Conservation (phyloP, 148 eudicot species). For the Rhododendron ferrugineum region DNA sequence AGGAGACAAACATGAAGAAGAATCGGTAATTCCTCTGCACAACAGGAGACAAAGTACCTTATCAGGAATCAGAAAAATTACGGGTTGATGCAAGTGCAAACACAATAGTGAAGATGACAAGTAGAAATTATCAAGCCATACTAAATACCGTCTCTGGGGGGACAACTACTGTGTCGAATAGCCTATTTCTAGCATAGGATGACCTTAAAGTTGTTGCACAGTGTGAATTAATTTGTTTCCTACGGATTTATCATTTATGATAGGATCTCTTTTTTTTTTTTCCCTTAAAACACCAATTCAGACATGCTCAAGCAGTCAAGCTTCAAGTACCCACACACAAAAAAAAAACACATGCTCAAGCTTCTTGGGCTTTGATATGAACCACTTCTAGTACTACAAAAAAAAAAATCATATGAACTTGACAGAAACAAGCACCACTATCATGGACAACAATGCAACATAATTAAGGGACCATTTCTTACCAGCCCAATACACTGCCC, state of each 20-base stretch:
- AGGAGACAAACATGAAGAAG: constrained; percentile 95
- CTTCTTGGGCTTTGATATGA: neutral
- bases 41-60: neutral
- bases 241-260: neutral
- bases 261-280: neutral
- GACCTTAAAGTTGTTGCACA: neutral
- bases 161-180: neutral
- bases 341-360: neutral
- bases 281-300: neutral
- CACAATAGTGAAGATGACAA: neutral
- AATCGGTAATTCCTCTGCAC: constrained; percentile 93
- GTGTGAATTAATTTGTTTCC: neutral
- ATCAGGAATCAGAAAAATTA: neutral
- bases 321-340: neutral
- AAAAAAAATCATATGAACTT: neutral
- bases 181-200: neutral
- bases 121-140: neutral
- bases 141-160: neutral
- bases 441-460: neutral
- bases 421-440: neutral
- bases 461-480: constrained; percentile 15
- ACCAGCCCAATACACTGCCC: constrained; percentile 99
- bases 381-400: neutral
- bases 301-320: neutral
- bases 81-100: neutral